Evolutionary conservation across 2,329 filamentous ascomycete genomes (phyloP).

Genomic region (Pezicula carpinea): DNA sequence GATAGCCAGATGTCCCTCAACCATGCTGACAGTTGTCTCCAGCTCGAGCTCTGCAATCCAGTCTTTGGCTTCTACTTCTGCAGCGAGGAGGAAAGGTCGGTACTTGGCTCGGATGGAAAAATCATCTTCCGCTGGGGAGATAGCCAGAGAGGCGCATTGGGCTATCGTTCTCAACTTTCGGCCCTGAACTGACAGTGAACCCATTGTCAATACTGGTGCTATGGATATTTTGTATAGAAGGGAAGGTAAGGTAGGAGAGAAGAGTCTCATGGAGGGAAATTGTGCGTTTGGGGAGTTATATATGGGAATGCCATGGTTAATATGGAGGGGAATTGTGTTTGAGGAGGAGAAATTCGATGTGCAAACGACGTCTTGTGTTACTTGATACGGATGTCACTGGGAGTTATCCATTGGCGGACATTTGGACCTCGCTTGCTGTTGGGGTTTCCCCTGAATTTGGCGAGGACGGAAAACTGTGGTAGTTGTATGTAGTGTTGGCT

Average conservation of each 20-base stretch:
- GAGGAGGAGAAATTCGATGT: background rate
- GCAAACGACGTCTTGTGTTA: background rate
- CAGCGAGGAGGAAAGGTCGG: slow-evolving; percentile 49
- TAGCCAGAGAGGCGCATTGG: slow-evolving; percentile 32
- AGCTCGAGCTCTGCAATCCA: slow-evolving; percentile 56
- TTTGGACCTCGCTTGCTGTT: background rate
- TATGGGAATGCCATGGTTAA: background rate
- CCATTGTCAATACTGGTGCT: slow-evolving; percentile 1
- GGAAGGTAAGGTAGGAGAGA: background rate
- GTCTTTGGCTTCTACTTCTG: slow-evolving; percentile 36
- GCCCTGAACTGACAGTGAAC: background rate
- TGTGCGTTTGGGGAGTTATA: background rate
- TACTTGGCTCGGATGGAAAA: slow-evolving; percentile 41
- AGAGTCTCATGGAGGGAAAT: slow-evolving; percentile 3
- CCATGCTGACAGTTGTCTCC: slow-evolving; percentile 45
- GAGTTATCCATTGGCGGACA: slow-evolving; percentile 4
- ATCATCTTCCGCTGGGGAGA: slow-evolving; percentile 43
- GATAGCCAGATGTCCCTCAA: slow-evolving; percentile 38
- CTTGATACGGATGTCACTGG: slow-evolving; percentile 3
- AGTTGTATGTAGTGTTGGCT: too few species aligned
- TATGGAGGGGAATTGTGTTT: too few species aligned
- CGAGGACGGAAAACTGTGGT: too few species aligned
- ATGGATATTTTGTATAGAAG: background rate
- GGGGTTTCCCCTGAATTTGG: too few species aligned
- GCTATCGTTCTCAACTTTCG: slow-evolving; percentile 2